Percentiles rank a stretch among this genome's conserved stretches.
Conservation (phyloP, 202 grass and related monocot species). For the Carex sylvatica region DNA sequence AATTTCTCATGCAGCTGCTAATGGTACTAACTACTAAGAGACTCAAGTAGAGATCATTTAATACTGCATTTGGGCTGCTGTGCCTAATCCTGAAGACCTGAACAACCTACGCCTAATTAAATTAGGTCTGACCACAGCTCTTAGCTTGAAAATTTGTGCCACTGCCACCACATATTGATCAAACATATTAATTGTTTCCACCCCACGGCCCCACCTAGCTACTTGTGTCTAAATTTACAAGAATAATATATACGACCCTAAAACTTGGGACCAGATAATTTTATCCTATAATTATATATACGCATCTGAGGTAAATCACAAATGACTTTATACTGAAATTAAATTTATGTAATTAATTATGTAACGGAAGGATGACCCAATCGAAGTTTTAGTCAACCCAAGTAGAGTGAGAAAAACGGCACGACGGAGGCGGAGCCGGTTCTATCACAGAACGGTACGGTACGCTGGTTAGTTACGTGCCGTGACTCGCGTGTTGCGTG, state of each 20-base stretch:
- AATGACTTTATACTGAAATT: too few species aligned
- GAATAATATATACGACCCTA: not conserved
- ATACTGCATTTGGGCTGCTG: not conserved
- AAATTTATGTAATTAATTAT: too few species aligned
- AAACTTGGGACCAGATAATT: not conserved
- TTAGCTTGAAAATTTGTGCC: not conserved
- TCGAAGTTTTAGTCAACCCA: too few species aligned
- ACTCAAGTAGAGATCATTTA: not conserved
- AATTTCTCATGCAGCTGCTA: not conserved
- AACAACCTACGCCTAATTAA: conserved; percentile 20
- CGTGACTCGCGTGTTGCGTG: too few species aligned
- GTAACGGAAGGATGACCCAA: too few species aligned
- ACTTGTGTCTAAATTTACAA: conserved; percentile 4
- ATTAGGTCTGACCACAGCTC: not conserved
- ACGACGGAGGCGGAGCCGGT: too few species aligned
- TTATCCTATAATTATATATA: too few species aligned
- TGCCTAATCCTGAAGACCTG: not conserved
- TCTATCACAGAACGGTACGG: too few species aligned
- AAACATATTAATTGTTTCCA: conserved; percentile 24
- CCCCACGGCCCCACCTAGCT: too few species aligned
- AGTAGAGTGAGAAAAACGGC: too few species aligned
- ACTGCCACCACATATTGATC: not conserved
- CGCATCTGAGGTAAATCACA: too few species aligned
- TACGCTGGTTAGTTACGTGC: too few species aligned
- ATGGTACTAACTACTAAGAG: not conserved